phyloP scores from a whole-genome alignment of 371 early-diverging fungal genomes.

The Syncephalis fuscata region DNA sequence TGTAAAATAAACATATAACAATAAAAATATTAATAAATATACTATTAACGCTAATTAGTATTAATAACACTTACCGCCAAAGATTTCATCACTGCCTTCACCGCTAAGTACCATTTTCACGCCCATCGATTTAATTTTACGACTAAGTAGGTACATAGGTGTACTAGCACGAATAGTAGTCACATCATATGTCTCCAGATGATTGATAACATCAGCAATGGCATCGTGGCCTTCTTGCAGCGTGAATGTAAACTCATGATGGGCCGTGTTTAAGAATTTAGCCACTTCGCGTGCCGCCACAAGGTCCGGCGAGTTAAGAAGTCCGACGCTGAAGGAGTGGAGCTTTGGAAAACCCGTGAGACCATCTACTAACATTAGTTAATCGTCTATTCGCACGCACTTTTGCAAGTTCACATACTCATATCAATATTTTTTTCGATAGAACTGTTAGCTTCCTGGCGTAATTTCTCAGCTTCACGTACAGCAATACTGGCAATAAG shows the following conservation, averaged over 20 bases:
- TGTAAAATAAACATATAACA: slow-evolving; percentile 1
- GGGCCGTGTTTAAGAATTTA: slow-evolving; percentile 71
- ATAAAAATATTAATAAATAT: slow-evolving; percentile 2
- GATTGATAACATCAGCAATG: slow-evolving; percentile 84
- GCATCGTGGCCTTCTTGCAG: slow-evolving; percentile 92
- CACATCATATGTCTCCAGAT: slow-evolving; percentile 97
- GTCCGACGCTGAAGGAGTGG: slow-evolving; percentile 92
- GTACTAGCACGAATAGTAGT: slow-evolving; percentile 96
- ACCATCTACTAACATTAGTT: too few relatives aligned
- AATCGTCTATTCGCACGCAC: neutral
- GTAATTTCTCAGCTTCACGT: slow-evolving; percentile 51
- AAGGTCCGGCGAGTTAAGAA: slow-evolving; percentile 88
- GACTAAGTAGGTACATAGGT: slow-evolving; percentile 89
- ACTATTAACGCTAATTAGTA: neutral
- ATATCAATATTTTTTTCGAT: slow-evolving; percentile 53
- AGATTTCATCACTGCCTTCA: slow-evolving; percentile 92
- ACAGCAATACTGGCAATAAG: slow-evolving; percentile 87
- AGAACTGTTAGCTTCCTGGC: slow-evolving; percentile 12
- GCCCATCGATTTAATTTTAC: slow-evolving; percentile 93
- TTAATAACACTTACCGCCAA: slow-evolving; percentile 41
- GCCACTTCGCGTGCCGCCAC: slow-evolving; percentile 81
- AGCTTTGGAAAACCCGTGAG: slow-evolving; percentile 24
- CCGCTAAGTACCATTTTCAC: slow-evolving; percentile 97
- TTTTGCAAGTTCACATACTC: slow-evolving; percentile 18
- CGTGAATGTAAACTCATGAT: slow-evolving; percentile 90